A percentile compares a stretch with the other conserved stretches of the same genome.
Evolutionary conservation across 2,329 filamentous ascomycete genomes (phyloP).

Genomic region (Penicillium sp.): DNA sequence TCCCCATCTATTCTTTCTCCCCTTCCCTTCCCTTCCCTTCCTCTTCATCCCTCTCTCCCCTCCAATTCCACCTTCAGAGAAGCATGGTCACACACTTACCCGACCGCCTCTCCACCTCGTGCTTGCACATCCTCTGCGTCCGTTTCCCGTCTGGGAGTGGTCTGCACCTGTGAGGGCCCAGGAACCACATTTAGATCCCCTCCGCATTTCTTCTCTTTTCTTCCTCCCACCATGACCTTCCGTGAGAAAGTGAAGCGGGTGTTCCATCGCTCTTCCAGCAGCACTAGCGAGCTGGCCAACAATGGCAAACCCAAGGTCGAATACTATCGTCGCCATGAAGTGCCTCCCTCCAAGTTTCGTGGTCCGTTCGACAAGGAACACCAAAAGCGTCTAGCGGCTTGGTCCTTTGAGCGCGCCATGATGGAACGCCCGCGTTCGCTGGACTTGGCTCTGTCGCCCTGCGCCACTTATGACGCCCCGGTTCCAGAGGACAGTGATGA

Average conservation of each 20-base stretch:
- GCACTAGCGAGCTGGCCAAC: constrained; percentile 20
- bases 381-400: constrained; percentile 44
- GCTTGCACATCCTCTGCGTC: constrained; percentile 35
- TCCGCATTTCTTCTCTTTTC: constrained; percentile 1
- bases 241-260: constrained; percentile 39
- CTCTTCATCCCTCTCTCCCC: constrained; percentile 2
- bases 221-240: constrained; percentile 34
- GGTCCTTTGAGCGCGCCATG: constrained; percentile 42
- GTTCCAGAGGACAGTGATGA: constrained; percentile 21
- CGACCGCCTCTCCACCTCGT: constrained; percentile 24
- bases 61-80: constrained; percentile 1
- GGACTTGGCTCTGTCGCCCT: constrained; percentile 41
- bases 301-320: constrained; percentile 43
- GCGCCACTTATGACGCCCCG: constrained; percentile 29
- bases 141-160: constrained; percentile 31
- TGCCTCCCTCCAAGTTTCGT: constrained; percentile 49
- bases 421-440: constrained; percentile 36
- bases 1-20: background rate
- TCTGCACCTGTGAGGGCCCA: constrained; percentile 28
- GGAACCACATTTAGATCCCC: constrained; percentile 14
- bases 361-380: constrained; percentile 49
- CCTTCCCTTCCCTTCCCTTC: constrained; percentile 1
- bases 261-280: constrained; percentile 31
- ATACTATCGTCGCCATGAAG: constrained; percentile 49
- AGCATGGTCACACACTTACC: constrained; percentile 28